Conservation (phyloP, 768 basidiomycete genomes). For the Termitomyces sp. region DNA sequence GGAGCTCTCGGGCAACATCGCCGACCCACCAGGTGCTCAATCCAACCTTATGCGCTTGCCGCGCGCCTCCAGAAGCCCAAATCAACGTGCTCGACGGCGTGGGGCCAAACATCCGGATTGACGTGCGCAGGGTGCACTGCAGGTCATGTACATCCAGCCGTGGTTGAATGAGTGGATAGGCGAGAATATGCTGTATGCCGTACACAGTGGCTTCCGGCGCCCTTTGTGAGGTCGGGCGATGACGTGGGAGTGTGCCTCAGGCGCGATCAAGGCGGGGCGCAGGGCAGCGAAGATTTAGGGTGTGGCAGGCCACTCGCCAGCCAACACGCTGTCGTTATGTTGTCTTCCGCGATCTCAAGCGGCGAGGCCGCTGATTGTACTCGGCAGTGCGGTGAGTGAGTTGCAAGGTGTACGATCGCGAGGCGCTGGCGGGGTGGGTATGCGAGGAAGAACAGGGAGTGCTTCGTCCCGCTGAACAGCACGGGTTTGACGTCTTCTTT, state of each 20-base stretch:
- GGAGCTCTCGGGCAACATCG: conserved; percentile 94
- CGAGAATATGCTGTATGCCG: conserved; percentile 98
- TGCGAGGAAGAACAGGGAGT: conserved; percentile 72
- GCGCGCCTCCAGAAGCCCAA: conserved; percentile 98
- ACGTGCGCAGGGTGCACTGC: conserved; percentile 91
- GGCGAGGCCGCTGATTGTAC: conserved; percentile 88
- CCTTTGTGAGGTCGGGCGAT: conserved; percentile 76
- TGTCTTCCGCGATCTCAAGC: conserved; percentile 90
- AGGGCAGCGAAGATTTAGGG: conserved; percentile 92
- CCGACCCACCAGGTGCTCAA: conserved; percentile 98
- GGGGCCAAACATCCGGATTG: conserved; percentile 94
- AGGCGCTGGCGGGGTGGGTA: conserved; percentile 75
- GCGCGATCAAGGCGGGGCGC: conserved; percentile 80
- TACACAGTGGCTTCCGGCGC: conserved; percentile 92
- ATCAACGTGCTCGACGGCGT: conserved; percentile 94
- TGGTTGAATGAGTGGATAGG: conserved; percentile 98
- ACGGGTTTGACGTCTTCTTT: conserved; percentile 45
- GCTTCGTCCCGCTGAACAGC: conserved; percentile 82
- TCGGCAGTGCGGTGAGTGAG: conserved; percentile 84
- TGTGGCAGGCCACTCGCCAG: conserved; percentile 86
- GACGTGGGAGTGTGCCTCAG: conserved; percentile 87
- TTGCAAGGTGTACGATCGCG: conserved; percentile 78
- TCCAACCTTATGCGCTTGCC: conserved; percentile 98
- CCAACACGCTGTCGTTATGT: conserved; percentile 94
- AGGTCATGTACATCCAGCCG: conserved; percentile 97